Conservation (phyloP, 1,284 basidiomycete species). For the Pseudomicrostroma phylloplanum region DNA sequence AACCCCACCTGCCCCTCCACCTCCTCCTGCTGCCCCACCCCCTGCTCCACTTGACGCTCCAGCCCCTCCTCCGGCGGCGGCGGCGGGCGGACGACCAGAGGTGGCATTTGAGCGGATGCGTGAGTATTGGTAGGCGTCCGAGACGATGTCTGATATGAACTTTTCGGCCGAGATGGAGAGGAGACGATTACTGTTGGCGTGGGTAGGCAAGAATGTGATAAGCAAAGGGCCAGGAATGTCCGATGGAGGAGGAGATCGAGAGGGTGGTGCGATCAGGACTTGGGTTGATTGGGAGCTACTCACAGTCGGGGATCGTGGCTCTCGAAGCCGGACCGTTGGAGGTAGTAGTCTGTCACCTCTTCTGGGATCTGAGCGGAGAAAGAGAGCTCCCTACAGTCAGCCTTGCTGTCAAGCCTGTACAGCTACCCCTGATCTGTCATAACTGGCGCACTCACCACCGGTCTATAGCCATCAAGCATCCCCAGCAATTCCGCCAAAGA, state of each 20-base stretch:
- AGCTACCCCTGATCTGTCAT: too few relatives aligned
- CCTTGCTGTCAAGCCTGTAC: too few relatives aligned
- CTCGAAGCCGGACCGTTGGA: slow-evolving; percentile 92
- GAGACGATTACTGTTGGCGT: slow-evolving; percentile 63
- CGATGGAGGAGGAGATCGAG: slow-evolving; percentile 2
- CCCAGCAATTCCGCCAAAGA: slow-evolving; percentile 89
- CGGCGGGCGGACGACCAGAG: slow-evolving; percentile 49
- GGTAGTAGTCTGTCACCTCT: slow-evolving; percentile 95
- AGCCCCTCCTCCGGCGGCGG: slow-evolving; percentile 13
- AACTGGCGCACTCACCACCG: slow-evolving; percentile 59
- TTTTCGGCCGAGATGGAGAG: slow-evolving; percentile 94
- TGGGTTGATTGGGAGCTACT: slow-evolving; percentile 4
- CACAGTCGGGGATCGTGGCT: slow-evolving; percentile 64
- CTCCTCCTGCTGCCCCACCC: slow-evolving; percentile 7
- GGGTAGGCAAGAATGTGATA: neutral
- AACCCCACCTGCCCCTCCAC: neutral
- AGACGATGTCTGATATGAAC: slow-evolving; percentile 92
- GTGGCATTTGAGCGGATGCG: slow-evolving; percentile 68
- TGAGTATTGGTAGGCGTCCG: slow-evolving; percentile 95
- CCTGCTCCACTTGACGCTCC: slow-evolving; percentile 2
- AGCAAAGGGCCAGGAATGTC: slow-evolving; percentile 1
- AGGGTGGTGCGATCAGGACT: neutral
- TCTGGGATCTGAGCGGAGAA: slow-evolving; percentile 65
- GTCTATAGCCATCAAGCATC: slow-evolving; percentile 94
- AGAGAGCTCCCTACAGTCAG: neutral